Evolutionary conservation across 2,329 filamentous ascomycete genomes (phyloP).

Genomic region (Arachnopeziza araneosa): DNA sequence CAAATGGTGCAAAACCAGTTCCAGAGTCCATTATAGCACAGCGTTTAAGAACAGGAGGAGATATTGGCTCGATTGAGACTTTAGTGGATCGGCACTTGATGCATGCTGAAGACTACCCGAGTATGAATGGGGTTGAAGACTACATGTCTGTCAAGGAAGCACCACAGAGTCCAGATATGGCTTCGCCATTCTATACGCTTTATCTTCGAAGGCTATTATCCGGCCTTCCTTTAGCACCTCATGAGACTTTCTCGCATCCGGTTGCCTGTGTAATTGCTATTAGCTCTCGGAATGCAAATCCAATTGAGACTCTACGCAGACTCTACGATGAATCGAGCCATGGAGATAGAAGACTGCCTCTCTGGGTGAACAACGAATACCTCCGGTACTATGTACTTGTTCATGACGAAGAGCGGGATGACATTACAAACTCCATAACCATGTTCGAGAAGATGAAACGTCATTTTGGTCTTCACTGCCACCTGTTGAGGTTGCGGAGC

Average conservation of each 20-base stretch:
- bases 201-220: slow-evolving; percentile 82
- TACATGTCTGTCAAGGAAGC: slow-evolving; percentile 34
- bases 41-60: slow-evolving; percentile 35
- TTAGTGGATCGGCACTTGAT: slow-evolving; percentile 74
- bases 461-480: slow-evolving; percentile 94
- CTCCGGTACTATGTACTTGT: slow-evolving; percentile 93
- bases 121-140: slow-evolving; percentile 24
- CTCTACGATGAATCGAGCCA: slow-evolving; percentile 82
- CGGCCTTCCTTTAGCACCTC: slow-evolving; percentile 68
- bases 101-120: slow-evolving; percentile 55
- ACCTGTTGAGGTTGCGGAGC: slow-evolving; percentile 79
- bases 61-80: slow-evolving; percentile 68
- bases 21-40: slow-evolving; percentile 14
- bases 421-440: slow-evolving; percentile 82
- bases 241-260: slow-evolving; percentile 92
- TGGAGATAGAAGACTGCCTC: slow-evolving; percentile 66
- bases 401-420: slow-evolving; percentile 92
- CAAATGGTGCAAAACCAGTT: slow-evolving; percentile 19
- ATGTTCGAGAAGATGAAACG: slow-evolving; percentile 99
- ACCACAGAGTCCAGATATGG: slow-evolving; percentile 31
- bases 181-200: slow-evolving; percentile 77
- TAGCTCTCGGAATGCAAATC: slow-evolving; percentile 76
- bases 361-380: slow-evolving; percentile 88
- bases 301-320: slow-evolving; percentile 79
- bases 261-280: slow-evolving; percentile 94